A percentile compares a stretch with the other conserved stretches of the same genome.
phyloP scores from a whole-genome alignment of 257 asterid genomes.

The Capsicum baccatum region DNA sequence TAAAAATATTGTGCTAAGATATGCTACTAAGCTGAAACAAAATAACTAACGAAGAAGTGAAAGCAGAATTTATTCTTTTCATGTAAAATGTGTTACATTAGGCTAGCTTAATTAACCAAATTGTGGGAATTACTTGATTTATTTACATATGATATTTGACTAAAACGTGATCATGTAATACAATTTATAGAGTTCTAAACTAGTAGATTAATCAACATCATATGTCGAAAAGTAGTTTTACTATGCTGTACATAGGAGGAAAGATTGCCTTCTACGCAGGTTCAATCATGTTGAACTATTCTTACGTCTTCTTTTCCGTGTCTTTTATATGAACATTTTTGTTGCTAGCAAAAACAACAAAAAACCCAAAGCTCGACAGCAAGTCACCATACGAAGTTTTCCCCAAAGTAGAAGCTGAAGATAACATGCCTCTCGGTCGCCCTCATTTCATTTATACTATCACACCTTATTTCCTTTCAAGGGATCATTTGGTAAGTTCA shows the following conservation, averaged over 20 bases:
- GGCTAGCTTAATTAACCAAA: neutral
- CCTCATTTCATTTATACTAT: neutral
- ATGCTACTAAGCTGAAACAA: neutral
- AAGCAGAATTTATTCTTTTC: neutral
- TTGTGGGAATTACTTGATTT: neutral
- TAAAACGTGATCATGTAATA: neutral
- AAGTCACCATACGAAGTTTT: neutral
- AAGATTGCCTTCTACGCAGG: neutral
- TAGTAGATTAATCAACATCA: neutral
- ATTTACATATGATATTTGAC: neutral
- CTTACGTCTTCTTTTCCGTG: neutral
- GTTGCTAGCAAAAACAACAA: neutral
- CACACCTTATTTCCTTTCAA: neutral
- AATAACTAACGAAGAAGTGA: neutral
- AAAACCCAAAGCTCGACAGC: neutral
- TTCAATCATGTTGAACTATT: slow-evolving; percentile 1
- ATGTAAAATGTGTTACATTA: neutral
- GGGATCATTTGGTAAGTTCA: neutral
- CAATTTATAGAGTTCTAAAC: neutral
- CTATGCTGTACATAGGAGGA: neutral
- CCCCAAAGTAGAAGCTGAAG: slow-evolving; percentile 8
- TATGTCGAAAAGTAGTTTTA: neutral
- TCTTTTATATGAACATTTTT: neutral
- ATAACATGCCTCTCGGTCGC: neutral
- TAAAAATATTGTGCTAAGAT: neutral